Evolutionary conservation across 306 rosid species (phyloP).

Genomic region (Purshia tridentata): DNA sequence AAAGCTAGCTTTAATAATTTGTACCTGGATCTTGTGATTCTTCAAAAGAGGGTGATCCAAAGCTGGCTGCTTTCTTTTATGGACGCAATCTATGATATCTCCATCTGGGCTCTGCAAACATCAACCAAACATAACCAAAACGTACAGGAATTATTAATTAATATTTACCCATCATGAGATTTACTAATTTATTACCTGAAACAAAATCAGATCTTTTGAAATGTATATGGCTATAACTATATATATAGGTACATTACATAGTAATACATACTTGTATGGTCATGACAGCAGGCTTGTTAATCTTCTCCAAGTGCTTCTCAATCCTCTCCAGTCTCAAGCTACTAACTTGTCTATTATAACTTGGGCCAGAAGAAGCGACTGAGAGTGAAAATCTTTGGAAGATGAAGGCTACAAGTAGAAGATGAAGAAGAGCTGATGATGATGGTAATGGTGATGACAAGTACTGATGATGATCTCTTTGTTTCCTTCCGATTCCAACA

Average conservation of each 20-base stretch:
- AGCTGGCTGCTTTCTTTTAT: conserved; percentile 53
- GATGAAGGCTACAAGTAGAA: conserved; percentile 24
- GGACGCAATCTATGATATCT: conserved; percentile 51
- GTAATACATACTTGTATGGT: conserved; percentile 72
- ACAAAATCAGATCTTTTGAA: no score
- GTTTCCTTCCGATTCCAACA: conserved; percentile 19
- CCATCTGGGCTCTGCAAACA: conserved; percentile 65
- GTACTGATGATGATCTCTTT: neutral
- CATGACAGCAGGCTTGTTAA: conserved; percentile 74
- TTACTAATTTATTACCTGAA: neutral
- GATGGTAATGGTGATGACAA: neutral
- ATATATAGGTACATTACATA: conserved; percentile 12
- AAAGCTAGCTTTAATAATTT: neutral
- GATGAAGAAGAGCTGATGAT: conserved; percentile 30
- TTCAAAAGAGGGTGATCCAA: conserved; percentile 50
- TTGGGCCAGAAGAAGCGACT: conserved; percentile 36
- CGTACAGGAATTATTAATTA: no score
- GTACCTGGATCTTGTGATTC: conserved; percentile 56
- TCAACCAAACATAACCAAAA: neutral
- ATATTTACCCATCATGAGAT: neutral
- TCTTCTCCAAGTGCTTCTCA: conserved; percentile 67
- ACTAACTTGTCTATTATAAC: conserved; percentile 45
- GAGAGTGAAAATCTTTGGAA: conserved; percentile 23
- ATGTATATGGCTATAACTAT: no score
- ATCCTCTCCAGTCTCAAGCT: conserved; percentile 74